A percentile compares a stretch with the other conserved stretches of the same genome.
These are phyloP conservation scores for Daldinia childiae DNA, from an alignment of 495 filamentous ascomycete genomes.

Conservation along the genomic window DNA sequence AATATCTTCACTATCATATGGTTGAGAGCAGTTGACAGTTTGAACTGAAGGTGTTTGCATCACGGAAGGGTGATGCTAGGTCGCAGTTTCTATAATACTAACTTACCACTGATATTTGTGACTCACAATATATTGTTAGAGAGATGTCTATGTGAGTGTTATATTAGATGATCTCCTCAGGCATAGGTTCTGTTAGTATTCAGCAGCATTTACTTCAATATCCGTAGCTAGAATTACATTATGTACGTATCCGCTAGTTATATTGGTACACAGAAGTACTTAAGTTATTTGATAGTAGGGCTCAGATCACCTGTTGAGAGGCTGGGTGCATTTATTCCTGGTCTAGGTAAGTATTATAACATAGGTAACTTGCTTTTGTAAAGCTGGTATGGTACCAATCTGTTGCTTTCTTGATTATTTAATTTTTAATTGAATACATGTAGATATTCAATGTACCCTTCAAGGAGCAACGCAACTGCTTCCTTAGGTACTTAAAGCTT, in stretches of 20 bases:
- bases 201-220: neutral
- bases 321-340: neutral
- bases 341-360: no score
- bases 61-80: no score
- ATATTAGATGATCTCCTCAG: no score
- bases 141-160: no score
- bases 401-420: neutral
- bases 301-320: neutral
- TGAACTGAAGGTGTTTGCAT: no score
- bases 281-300: no score
- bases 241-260: neutral
- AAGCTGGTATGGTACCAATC: neutral
- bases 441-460: neutral
- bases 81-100: neutral
- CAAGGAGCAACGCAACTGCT: neutral
- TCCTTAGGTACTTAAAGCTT: neutral
- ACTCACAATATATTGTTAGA: no score
- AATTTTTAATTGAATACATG: neutral
- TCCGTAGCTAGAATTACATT: neutral
- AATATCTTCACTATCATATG: no score
- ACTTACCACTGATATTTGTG: neutral
- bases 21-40: no score
- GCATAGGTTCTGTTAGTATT: neutral
- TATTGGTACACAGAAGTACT: neutral
- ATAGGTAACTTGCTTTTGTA: no score